Evolutionary conservation across 2,329 filamentous ascomycete genomes (phyloP), one percentile per base, ranked within the genome.

Genomic region (Balansia obtecta): DNA sequence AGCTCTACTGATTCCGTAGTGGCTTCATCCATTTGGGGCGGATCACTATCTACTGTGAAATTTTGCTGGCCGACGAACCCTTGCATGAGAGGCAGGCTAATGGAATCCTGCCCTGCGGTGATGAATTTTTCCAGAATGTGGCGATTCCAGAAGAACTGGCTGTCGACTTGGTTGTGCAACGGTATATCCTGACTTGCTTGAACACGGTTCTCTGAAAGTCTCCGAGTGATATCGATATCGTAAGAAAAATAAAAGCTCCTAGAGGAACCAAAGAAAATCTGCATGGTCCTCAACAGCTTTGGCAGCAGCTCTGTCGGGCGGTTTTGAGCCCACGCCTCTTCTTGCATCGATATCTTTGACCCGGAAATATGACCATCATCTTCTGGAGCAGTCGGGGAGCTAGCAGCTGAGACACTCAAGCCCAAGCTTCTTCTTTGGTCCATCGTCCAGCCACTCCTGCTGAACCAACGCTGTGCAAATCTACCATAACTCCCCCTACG

Each of bases 171-270:
- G 55, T 79, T 79, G 63, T 88, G 77, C 4, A 95, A 70, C 6
- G 89, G 83, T 4, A 57, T 42, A 27, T 62, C 58, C 8, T 55
- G 50, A n/a, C 53, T 57, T 1, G 56, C 45, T 12, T 59, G 40
- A 15, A 53, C 46, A 0, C 57, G 49, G 32, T 58, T 54, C 44
- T 65, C 71, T 2, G 68, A 66, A 50, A 81, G 60, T 54, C 77
- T 82, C 50, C 84, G 79, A 0, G 93, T 97, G 47, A 98, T 79
- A 63, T 98, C 90, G 63, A 91, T 78, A 56, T 98, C 93, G 64
- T 98, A 96, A 0, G 90, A 90, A 65, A 91, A 98, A 71, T 85
- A 97, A 66, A 96, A 97, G 64, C 88, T 96, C 55, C 78, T 77
- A 0, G 85, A 89, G 4, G 82, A 77, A 1, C 86, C 83, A 61